phyloP scores from a whole-genome alignment of 768 basidiomycete species.

The Exsudoporus frostii region DNA sequence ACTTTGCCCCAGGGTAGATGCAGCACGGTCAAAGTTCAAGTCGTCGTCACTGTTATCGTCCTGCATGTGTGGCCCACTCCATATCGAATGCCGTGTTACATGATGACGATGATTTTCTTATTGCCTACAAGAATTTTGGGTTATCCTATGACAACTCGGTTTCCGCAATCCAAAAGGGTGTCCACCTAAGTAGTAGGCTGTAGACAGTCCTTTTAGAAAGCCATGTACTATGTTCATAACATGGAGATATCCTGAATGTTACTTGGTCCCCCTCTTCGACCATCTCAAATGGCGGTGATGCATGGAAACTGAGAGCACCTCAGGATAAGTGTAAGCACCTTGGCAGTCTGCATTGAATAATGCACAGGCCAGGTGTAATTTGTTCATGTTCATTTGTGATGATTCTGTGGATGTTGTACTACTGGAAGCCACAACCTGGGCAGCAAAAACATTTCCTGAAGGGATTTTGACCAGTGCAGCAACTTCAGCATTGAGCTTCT shows the following conservation, averaged over 20 bases:
- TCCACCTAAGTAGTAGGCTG: too few species aligned
- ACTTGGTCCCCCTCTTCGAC: not conserved
- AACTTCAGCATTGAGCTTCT: conserved; percentile 3
- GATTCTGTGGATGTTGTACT: not conserved
- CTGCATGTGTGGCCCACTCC: not conserved
- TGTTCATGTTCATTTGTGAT: not conserved
- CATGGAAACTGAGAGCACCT: not conserved
- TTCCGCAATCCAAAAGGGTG: too few species aligned
- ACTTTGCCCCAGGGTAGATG: not conserved
- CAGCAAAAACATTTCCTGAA: too few species aligned
- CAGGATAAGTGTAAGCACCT: not conserved
- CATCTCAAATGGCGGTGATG: not conserved
- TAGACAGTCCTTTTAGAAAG: too few species aligned
- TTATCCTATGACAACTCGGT: too few species aligned
- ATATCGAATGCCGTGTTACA: not conserved
- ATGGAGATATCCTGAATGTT: not conserved
- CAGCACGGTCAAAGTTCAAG: not conserved
- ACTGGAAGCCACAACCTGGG: not conserved
- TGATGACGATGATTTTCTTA: not conserved
- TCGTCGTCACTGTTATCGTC: not conserved
- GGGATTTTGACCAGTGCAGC: conserved; percentile 12
- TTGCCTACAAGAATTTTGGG: not conserved
- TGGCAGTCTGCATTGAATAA: not conserved
- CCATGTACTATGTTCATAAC: too few species aligned
- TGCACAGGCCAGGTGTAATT: conserved; percentile 9